Conservation (phyloP, 164 flowering plant genomes). For the Stephania yunnanensis region DNA sequence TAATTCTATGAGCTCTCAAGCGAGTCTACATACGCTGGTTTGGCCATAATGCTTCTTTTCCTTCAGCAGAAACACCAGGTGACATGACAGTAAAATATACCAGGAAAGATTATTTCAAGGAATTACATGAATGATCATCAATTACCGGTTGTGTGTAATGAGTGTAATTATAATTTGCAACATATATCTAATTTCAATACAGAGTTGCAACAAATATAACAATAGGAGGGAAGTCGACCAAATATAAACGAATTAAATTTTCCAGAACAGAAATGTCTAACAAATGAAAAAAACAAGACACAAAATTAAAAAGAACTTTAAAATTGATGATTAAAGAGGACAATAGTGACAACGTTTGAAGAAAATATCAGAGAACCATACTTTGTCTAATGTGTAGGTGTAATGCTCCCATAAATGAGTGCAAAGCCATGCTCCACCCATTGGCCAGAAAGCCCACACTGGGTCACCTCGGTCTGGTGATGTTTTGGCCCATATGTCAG, state of each 20-base stretch:
- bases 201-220: too few relatives aligned
- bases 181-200: too few relatives aligned
- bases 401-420: constrained; percentile 96
- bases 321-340: background rate
- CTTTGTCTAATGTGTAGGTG: constrained; percentile 79
- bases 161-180: too few relatives aligned
- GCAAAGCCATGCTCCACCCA: constrained; percentile 99
- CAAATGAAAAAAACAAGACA: background rate
- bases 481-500: constrained; percentile 95
- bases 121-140: too few relatives aligned
- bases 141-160: too few relatives aligned
- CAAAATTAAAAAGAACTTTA: background rate
- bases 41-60: background rate
- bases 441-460: constrained; percentile 93
- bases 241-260: too few relatives aligned
- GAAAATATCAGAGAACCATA: constrained; percentile 21
- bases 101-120: too few relatives aligned
- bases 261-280: background rate
- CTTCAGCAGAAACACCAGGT: too few relatives aligned
- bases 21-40: background rate
- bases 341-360: background rate
- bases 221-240: too few relatives aligned
- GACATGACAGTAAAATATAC: too few relatives aligned
- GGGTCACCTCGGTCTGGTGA: constrained; percentile 74
- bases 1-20: too few relatives aligned